Percentiles rank a stretch among this genome's conserved stretches.
phyloP scores from a whole-genome alignment of 768 basidiomycete species.

The Lactifluus piperatus region DNA sequence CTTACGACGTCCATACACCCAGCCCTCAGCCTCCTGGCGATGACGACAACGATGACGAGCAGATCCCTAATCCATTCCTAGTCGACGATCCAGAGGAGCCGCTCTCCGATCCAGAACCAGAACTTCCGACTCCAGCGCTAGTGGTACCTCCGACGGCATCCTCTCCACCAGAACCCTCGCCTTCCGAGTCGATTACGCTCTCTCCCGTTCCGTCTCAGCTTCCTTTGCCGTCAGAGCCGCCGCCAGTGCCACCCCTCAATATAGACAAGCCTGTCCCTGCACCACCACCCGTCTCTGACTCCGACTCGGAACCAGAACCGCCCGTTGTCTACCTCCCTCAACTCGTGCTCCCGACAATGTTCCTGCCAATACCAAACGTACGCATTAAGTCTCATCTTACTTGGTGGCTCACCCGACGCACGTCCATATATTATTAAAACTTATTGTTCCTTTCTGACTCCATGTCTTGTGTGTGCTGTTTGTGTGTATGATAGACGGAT shows the following conservation, averaged over 20 bases:
- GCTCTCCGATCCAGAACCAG: conserved; percentile 21
- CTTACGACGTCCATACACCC: neutral
- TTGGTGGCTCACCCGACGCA: conserved; percentile 50
- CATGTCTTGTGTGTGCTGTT: conserved; percentile 15
- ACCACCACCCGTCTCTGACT: conserved; percentile 28
- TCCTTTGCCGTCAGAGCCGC: conserved; percentile 17
- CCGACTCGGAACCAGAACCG: conserved; percentile 40
- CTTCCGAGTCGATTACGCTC: conserved; percentile 37
- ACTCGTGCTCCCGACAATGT: conserved; percentile 67
- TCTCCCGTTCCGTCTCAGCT: conserved; percentile 16
- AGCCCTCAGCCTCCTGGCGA: neutral
- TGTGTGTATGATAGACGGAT: conserved; percentile 50
- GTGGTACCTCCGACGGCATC: conserved; percentile 20
- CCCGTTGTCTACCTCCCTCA: conserved; percentile 61
- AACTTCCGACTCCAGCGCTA: conserved; percentile 12
- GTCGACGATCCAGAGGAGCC: conserved; percentile 46
- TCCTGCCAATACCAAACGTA: conserved; percentile 85
- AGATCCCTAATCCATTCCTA: conserved; percentile 47
- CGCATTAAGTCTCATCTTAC: conserved; percentile 50
- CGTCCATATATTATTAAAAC: conserved; percentile 31
- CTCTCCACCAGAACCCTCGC: conserved; percentile 30
- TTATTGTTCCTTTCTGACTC: conserved; percentile 1
- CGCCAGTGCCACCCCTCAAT: conserved; percentile 28
- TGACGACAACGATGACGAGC: neutral
- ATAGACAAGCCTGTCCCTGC: conserved; percentile 47